phyloP scores from a whole-genome alignment of 23 red algal genomes.

The Gracilariopsis chorda region DNA sequence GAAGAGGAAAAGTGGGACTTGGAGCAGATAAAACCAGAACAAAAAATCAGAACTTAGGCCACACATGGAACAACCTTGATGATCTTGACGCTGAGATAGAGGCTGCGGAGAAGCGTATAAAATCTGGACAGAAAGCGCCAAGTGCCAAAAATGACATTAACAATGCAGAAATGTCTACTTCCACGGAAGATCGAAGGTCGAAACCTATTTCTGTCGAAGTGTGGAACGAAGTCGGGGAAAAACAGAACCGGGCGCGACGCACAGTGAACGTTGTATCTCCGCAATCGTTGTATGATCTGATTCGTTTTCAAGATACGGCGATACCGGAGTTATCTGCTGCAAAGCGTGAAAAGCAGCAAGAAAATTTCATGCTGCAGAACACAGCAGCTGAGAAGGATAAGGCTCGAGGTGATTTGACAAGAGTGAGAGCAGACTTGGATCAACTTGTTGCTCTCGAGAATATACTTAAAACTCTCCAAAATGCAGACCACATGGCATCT shows the following conservation, averaged over 20 bases:
- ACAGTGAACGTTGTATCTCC: background rate
- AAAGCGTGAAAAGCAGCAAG: background rate
- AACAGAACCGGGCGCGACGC: background rate
- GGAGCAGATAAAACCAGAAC: conserved; percentile 31
- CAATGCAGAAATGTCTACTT: background rate
- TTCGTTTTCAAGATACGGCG: conserved; percentile 3
- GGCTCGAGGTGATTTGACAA: background rate
- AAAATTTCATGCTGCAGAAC: background rate
- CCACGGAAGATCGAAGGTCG: background rate
- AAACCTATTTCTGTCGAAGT: background rate
- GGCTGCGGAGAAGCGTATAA: background rate
- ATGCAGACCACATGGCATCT: background rate
- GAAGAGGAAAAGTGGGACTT: conserved; percentile 57
- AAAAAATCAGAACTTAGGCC: background rate
- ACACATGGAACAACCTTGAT: background rate
- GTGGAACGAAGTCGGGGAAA: conserved; percentile 2
- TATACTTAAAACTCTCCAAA: background rate
- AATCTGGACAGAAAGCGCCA: background rate
- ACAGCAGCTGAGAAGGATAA: background rate
- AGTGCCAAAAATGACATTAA: background rate
- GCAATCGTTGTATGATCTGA: conserved; percentile 6
- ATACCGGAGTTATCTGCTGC: background rate
- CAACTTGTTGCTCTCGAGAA: conserved; percentile 21
- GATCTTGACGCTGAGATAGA: conserved; percentile 29
- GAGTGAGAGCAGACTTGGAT: background rate